These are phyloP conservation scores for Cyberlindnera euphorbiiphila DNA, from an alignment of 805 yeast species.

Conservation along the genomic window DNA sequence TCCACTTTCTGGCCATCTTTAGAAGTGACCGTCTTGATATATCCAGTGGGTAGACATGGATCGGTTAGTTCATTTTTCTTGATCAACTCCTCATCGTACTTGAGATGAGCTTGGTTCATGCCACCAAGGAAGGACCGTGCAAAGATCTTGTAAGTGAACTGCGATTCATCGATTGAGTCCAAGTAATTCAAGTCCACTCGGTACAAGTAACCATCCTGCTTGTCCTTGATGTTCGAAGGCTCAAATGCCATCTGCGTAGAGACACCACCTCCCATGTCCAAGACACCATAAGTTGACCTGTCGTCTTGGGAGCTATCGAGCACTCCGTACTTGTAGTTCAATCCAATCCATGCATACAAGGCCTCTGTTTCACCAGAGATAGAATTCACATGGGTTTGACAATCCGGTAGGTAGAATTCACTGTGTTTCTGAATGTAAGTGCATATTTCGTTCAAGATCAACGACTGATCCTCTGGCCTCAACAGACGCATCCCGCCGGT, in stretches of 20 bases:
- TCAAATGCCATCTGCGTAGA: conserved; percentile 73
- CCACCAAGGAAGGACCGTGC: conserved; percentile 62
- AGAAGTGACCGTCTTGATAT: conserved; percentile 20
- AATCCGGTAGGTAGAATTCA: conserved; percentile 56
- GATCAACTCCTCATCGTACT: conserved; percentile 39
- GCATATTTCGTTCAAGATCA: conserved; percentile 47
- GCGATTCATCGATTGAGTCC: conserved; percentile 24
- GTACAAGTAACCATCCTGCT: conserved; percentile 42
- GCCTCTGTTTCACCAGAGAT: conserved; percentile 68
- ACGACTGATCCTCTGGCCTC: conserved; percentile 46
- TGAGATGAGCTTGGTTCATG: conserved; percentile 48
- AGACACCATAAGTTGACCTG: conserved; percentile 60
- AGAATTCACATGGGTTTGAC: conserved; percentile 52
- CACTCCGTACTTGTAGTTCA: conserved; percentile 51
- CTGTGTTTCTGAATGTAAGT: conserved; percentile 43
- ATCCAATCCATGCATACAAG: conserved; percentile 60
- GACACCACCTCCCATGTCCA: conserved; percentile 99
- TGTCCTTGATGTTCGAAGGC: conserved; percentile 37
- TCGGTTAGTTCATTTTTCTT: conserved; percentile 31
- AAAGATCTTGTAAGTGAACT: conserved; percentile 40
- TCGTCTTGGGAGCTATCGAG: conserved; percentile 31
- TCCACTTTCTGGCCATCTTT: conserved; percentile 17
- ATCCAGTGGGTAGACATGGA: conserved; percentile 56
- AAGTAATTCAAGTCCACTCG: conserved; percentile 39
- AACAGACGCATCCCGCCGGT: conserved; percentile 66